Percentiles rank a stretch among this genome's conserved stretches.
Conservation (phyloP, 1,139 yeast species). For the Suhomyces taliae region DNA sequence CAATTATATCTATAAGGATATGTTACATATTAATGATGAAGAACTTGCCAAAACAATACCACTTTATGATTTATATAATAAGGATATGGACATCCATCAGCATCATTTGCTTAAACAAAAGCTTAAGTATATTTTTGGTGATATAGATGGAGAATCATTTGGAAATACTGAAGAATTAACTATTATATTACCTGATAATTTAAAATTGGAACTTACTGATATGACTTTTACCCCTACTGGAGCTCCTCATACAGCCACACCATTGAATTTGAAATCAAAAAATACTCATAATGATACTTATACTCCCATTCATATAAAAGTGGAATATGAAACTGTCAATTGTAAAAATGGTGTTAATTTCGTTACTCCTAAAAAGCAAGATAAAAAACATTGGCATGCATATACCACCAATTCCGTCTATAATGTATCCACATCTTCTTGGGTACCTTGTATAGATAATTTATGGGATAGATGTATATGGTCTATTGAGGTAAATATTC, state of each 20-base stretch:
- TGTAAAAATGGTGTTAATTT: slow-evolving; percentile 79
- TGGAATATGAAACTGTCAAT: slow-evolving; percentile 65
- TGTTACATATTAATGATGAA: slow-evolving; percentile 41
- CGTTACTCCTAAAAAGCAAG: slow-evolving; percentile 48
- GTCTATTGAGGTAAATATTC: slow-evolving; percentile 83
- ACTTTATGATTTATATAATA: slow-evolving; percentile 44
- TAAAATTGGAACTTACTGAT: slow-evolving; percentile 63
- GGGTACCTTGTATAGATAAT: slow-evolving; percentile 96
- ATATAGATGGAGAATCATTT: slow-evolving; percentile 32
- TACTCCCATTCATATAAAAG: slow-evolving; percentile 70
- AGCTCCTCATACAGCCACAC: slow-evolving; percentile 40
- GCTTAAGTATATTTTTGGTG: slow-evolving; percentile 61
- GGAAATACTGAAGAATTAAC: slow-evolving; percentile 71
- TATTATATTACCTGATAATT: slow-evolving; percentile 69
- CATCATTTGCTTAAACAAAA: slow-evolving; percentile 66
- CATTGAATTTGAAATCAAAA: slow-evolving; percentile 38
- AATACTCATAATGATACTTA: slow-evolving; percentile 44
- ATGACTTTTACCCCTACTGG: slow-evolving; percentile 45
- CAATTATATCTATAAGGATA: slow-evolving; percentile 41
- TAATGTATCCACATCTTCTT: slow-evolving; percentile 82
- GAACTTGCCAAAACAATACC: slow-evolving; percentile 25
- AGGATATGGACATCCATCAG: slow-evolving; percentile 51
- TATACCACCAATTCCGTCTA: slow-evolving; percentile 79
- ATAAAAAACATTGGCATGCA: slow-evolving; percentile 67
- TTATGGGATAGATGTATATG: slow-evolving; percentile 89